phyloP scores from a whole-genome alignment of 1,284 basidiomycete species.

The Irpex sp. region DNA sequence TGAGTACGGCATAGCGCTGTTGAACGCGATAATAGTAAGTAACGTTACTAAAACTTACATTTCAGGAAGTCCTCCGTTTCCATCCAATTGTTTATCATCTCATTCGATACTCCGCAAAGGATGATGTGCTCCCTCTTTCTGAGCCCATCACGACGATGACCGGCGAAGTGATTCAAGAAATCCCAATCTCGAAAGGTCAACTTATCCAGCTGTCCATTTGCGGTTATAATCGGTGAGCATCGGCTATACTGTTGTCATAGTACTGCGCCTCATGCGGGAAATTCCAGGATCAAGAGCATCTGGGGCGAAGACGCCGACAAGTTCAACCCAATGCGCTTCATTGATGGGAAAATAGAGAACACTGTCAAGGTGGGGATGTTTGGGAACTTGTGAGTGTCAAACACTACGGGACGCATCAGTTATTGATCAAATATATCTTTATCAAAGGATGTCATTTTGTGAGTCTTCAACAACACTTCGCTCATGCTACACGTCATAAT shows the following conservation, averaged over 20 bases:
- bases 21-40: too few relatives aligned
- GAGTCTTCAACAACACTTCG: background rate
- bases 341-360: constrained; percentile 29
- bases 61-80: constrained; percentile 21
- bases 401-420: background rate
- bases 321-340: constrained; percentile 55
- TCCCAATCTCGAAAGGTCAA: constrained; percentile 21
- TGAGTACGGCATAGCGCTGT: constrained; percentile 16
- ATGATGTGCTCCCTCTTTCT: constrained; percentile 41
- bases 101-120: constrained; percentile 14
- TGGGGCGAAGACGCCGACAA: constrained; percentile 48
- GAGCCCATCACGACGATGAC: constrained; percentile 32
- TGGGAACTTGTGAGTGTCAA: constrained; percentile 42
- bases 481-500: background rate
- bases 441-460: constrained; percentile 5
- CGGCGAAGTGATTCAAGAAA: constrained; percentile 26
- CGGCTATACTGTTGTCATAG: background rate
- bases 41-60: constrained; percentile 12
- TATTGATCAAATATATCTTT: background rate
- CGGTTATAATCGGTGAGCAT: constrained; percentile 9
- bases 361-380: constrained; percentile 43
- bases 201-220: constrained; percentile 4
- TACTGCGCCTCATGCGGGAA: too few relatives aligned
- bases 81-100: constrained; percentile 10
- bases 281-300: constrained; percentile 27